A percentile compares a stretch with the other conserved stretches of the same genome.
Conservation (phyloP, 2,329 filamentous ascomycete genomes). For the Pseudogymnoascus sp. region DNA sequence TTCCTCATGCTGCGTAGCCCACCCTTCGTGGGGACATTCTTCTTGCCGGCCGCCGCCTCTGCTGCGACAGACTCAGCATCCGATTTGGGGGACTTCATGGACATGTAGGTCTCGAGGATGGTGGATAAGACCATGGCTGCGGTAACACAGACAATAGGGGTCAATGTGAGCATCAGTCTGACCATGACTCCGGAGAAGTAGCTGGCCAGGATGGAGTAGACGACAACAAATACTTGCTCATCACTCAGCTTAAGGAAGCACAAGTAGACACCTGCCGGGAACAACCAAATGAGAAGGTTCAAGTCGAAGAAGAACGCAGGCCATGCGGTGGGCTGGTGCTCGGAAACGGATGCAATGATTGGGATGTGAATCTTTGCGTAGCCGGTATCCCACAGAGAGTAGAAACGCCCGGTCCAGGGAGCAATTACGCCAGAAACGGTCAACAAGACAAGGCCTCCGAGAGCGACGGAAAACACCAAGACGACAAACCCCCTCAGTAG, state of each 20-base stretch:
- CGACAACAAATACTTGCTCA: constrained; percentile 95
- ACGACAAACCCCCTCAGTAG: constrained; percentile 72
- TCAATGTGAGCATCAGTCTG: constrained; percentile 93
- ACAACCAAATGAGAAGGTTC: constrained; percentile 97
- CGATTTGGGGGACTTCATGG: constrained; percentile 51
- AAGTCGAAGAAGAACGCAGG: constrained; percentile 98
- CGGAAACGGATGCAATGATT: constrained; percentile 98
- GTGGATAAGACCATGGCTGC: constrained; percentile 82
- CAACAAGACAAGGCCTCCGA: constrained; percentile 72
- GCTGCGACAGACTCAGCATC: constrained; percentile 36
- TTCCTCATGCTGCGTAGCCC: constrained; percentile 62
- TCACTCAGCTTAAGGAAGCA: constrained; percentile 91
- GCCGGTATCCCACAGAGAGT: constrained; percentile 96
- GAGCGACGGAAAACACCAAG: constrained; percentile 61
- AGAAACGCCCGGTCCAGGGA: constrained; percentile 97
- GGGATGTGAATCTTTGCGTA: constrained; percentile 99
- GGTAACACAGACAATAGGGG: constrained; percentile 90
- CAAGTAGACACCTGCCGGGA: constrained; percentile 96
- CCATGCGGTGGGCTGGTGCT: constrained; percentile 98
- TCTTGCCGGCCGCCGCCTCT: constrained; percentile 38
- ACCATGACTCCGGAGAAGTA: constrained; percentile 99
- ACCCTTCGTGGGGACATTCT: constrained; percentile 37
- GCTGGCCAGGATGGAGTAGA: constrained; percentile 91
- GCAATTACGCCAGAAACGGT: constrained; percentile 88
- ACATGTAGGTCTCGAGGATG: constrained; percentile 80